Evolutionary conservation across 768 basidiomycete genomes (phyloP).

Genomic region (Suillus fuscotomentosus): DNA sequence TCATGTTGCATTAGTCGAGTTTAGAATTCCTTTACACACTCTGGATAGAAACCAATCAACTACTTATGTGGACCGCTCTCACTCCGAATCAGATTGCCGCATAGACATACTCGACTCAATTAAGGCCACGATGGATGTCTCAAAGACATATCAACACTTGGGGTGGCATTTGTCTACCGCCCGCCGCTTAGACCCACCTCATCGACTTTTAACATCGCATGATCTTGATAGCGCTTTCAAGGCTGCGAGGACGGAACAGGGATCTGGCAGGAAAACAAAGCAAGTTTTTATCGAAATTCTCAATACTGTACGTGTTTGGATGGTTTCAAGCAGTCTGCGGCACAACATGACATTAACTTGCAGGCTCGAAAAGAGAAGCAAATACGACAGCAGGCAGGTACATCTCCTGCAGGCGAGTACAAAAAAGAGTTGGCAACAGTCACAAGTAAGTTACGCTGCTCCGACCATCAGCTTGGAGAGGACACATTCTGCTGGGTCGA

Average conservation of each 20-base stretch:
- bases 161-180: neutral
- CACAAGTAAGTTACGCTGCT: neutral
- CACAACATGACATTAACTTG: neutral
- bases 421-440: neutral
- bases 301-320: neutral
- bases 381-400: neutral
- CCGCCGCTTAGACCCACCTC: neutral
- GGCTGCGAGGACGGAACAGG: too few relatives aligned
- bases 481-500: neutral
- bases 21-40: neutral
- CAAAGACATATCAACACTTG: neutral
- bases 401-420: neutral
- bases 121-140: neutral
- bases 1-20: neutral
- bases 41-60: neutral
- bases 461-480: neutral
- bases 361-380: neutral
- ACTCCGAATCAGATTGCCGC: neutral
- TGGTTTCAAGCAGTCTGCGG: neutral
- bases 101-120: neutral
- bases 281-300: neutral
- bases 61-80: neutral
- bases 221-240: neutral
- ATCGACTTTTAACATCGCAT: neutral
- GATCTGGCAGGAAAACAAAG: neutral